phyloP scores from a whole-genome alignment of 164 flowering plant genomes.

The Annona squamosa region DNA sequence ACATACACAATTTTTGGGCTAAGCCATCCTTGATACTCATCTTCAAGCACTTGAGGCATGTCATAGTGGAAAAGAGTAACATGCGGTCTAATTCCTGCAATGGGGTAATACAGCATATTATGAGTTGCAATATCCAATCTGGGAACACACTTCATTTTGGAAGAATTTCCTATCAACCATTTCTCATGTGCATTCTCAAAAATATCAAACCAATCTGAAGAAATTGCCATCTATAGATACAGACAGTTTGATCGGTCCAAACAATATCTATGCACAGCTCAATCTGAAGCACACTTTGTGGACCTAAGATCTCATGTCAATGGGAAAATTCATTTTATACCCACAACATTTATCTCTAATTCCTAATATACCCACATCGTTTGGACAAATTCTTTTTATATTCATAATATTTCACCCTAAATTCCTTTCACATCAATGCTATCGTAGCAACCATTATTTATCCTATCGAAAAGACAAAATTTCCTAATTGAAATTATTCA shows the following conservation, averaged over 20 bases:
- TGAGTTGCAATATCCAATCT: background rate
- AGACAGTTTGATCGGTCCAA: background rate
- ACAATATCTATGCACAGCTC: background rate
- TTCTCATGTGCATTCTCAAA: background rate
- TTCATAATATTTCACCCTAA: no score
- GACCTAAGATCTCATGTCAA: background rate
- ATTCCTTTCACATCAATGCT: no score
- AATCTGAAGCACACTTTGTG: background rate
- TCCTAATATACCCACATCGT: no score
- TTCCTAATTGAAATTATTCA: no score
- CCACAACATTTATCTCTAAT: no score
- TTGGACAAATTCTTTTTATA: no score
- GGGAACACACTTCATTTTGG: background rate
- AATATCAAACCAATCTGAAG: no score
- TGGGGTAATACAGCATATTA: background rate
- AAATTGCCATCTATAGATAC: no score
- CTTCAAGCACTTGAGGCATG: slow-evolving; percentile 71
- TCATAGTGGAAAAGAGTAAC: slow-evolving; percentile 46
- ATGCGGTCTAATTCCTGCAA: slow-evolving; percentile 66
- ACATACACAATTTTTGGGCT: slow-evolving; percentile 45
- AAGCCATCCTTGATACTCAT: slow-evolving; percentile 73
- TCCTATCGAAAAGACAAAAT: no score
- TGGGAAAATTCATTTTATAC: background rate
- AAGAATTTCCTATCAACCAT: background rate
- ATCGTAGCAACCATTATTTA: no score